Evolutionary conservation across 2,329 filamentous ascomycete species (phyloP).

Genomic region (Microcyclosporella mali): DNA sequence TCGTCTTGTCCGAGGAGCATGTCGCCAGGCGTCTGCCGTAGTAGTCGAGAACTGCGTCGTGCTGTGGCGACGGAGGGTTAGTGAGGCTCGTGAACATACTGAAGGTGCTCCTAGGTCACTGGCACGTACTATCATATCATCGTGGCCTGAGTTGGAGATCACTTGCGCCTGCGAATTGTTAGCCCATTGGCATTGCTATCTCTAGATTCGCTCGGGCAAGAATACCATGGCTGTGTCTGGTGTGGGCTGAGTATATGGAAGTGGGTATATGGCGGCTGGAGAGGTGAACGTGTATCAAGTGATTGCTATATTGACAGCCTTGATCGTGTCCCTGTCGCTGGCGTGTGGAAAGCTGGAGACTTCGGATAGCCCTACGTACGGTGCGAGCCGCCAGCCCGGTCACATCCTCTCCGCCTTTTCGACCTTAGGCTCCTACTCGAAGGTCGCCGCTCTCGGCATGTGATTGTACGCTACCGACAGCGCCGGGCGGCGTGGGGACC

Average conservation of each 20-base stretch:
- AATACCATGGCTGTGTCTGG: background rate
- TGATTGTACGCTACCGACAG: too few relatives aligned
- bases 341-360: too few relatives aligned
- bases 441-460: background rate
- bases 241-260: background rate
- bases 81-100: too few relatives aligned
- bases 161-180: constrained; percentile 57
- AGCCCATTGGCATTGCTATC: constrained; percentile 9
- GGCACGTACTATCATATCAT: constrained; percentile 96
- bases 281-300: background rate
- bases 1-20: constrained; percentile 95
- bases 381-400: too few relatives aligned
- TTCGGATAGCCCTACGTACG: too few relatives aligned
- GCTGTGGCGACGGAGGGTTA: constrained; percentile 47
- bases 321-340: too few relatives aligned
- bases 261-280: background rate
- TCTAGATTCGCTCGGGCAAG: background rate
- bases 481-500: too few relatives aligned
- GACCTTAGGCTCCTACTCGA: too few relatives aligned
- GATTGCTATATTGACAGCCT: background rate
- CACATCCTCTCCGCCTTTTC: too few relatives aligned
- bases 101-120: too few relatives aligned
- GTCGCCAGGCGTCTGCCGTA: constrained; percentile 94
- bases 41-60: constrained; percentile 97
- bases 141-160: constrained; percentile 81